A percentile compares a stretch with the other conserved stretches of the same genome.
Conservation (phyloP, 2,329 filamentous ascomycete species). For the Phaeosphaeria sp. region DNA sequence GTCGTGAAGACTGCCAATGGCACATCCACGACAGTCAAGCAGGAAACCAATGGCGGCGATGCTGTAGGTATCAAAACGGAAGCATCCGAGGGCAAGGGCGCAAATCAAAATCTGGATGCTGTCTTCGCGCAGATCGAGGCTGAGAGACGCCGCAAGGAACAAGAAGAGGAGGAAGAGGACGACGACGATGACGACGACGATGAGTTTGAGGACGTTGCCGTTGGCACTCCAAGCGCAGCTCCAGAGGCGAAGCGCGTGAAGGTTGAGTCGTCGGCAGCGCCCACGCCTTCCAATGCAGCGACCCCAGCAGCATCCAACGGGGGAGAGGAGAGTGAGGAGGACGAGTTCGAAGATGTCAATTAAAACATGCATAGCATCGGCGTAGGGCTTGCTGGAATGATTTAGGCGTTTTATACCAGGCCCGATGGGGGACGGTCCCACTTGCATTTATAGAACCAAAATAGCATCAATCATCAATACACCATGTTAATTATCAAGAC, state of each 20-base stretch:
- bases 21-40: constrained; percentile 41
- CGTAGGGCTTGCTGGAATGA: constrained; percentile 18
- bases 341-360: constrained; percentile 56
- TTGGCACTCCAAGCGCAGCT: constrained; percentile 33
- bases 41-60: constrained; percentile 48
- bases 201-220: constrained; percentile 47
- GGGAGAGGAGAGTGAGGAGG: constrained; percentile 55
- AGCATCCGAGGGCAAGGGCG: constrained; percentile 58
- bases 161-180: constrained; percentile 48
- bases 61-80: constrained; percentile 48
- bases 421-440: neutral
- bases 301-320: constrained; percentile 48
- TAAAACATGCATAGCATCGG: constrained; percentile 40
- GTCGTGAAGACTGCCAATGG: constrained; percentile 61
- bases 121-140: constrained; percentile 72
- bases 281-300: constrained; percentile 38
- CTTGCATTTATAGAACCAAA: neutral
- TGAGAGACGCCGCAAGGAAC: constrained; percentile 57
- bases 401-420: constrained; percentile 16
- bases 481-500: neutral
- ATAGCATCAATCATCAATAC: neutral
- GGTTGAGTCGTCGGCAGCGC: constrained; percentile 57
- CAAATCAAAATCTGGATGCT: constrained; percentile 66
- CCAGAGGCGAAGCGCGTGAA: constrained; percentile 67
- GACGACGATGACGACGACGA: constrained; percentile 59